Percentiles rank a stretch among this genome's conserved stretches.
phyloP scores from a whole-genome alignment of 2,329 filamentous ascomycete genomes.

The Penicillium sp. region DNA sequence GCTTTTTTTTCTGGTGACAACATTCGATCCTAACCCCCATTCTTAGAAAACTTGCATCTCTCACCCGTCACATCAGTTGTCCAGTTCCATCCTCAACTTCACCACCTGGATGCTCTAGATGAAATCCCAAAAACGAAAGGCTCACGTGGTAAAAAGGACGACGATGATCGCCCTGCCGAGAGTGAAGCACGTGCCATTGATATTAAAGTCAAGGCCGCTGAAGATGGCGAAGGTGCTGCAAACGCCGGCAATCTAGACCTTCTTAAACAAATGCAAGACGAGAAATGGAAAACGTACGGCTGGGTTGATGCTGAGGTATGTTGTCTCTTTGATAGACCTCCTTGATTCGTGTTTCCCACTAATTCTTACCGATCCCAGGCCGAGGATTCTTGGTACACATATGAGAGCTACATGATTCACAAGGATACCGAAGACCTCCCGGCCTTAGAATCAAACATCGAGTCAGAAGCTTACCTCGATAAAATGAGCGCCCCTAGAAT shows the following conservation, averaged over 20 bases:
- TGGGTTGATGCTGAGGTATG: conserved; percentile 55
- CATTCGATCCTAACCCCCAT: conserved; percentile 8
- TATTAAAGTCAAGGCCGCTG: conserved; percentile 78
- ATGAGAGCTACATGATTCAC: conserved; percentile 69
- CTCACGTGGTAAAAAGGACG: conserved; percentile 40
- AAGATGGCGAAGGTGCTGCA: conserved; percentile 63
- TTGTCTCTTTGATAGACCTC: not conserved
- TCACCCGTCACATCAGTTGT: conserved; percentile 80
- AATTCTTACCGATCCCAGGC: conserved; percentile 39
- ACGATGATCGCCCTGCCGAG: conserved; percentile 48
- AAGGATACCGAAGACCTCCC: conserved; percentile 46
- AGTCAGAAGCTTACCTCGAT: conserved; percentile 62
- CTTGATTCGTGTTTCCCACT: conserved; percentile 9
- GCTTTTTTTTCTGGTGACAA: not conserved
- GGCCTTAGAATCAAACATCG: conserved; percentile 56
- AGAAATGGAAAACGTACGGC: conserved; percentile 75
- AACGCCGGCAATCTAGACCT: conserved; percentile 72
- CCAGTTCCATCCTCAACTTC: conserved; percentile 85
- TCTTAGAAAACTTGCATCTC: conserved; percentile 77
- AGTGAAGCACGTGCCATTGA: conserved; percentile 73
- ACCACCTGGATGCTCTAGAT: conserved; percentile 82
- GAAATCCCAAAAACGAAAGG: conserved; percentile 56
- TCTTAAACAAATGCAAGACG: conserved; percentile 74
- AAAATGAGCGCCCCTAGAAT: conserved; percentile 58
- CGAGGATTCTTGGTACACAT: conserved; percentile 71